These are phyloP conservation scores for Carex pumila DNA, from an alignment of 176 grass and related monocot species.

Conservation along the genomic window DNA sequence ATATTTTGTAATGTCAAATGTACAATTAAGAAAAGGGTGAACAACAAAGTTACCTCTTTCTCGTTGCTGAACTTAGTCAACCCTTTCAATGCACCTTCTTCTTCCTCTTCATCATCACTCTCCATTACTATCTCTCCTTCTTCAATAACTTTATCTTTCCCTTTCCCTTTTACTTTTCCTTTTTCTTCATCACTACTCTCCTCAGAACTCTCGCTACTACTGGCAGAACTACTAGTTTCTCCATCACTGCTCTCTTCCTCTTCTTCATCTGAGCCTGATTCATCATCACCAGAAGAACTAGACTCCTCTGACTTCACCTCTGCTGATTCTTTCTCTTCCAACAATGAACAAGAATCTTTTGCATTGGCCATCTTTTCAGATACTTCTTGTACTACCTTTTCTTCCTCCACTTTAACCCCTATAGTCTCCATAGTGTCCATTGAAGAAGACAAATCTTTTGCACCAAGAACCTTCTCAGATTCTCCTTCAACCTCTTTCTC, in stretches of 20 bases:
- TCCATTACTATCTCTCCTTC: slow-evolving; percentile 52
- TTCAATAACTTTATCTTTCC: slow-evolving; percentile 38
- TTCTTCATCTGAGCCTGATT: slow-evolving; percentile 21
- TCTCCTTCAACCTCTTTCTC: neutral
- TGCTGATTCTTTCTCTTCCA: slow-evolving; percentile 32
- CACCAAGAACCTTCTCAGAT: neutral
- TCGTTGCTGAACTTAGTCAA: slow-evolving; percentile 43
- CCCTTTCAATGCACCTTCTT: slow-evolving; percentile 25
- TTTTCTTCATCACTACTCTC: slow-evolving; percentile 7
- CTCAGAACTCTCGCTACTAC: slow-evolving; percentile 9
- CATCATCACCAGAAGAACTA: slow-evolving; percentile 3
- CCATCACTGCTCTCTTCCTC: slow-evolving; percentile 28
- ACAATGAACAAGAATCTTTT: slow-evolving; percentile 16
- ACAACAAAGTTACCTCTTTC: slow-evolving; percentile 8
- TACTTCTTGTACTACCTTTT: neutral
- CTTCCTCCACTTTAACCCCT: neutral
- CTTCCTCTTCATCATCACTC: slow-evolving; percentile 35
- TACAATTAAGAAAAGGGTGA: neutral
- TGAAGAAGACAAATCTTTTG: neutral
- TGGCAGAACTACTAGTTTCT: neutral
- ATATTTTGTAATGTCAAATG: neutral
- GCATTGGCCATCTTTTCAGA: neutral
- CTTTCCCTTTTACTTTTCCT: neutral
- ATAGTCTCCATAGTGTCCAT: neutral
- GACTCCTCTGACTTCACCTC: slow-evolving; percentile 23